Evolutionary conservation across 2,329 filamentous ascomycete species (phyloP).

Genomic region (Leptosphaerulina australis): DNA sequence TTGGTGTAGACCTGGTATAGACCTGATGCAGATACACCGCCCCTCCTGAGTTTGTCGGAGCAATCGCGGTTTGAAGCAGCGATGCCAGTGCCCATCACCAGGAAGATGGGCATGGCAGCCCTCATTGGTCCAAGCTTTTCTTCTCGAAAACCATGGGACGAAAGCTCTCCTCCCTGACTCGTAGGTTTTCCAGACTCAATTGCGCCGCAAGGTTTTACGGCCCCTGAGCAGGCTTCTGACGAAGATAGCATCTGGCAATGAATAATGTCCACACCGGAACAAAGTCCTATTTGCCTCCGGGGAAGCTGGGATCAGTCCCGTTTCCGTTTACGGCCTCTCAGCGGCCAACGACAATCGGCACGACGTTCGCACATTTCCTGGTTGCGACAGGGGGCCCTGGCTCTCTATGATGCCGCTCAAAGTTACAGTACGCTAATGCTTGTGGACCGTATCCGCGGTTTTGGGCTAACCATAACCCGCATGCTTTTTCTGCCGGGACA

Average conservation of each 20-base stretch:
- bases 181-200: slow-evolving; percentile 26
- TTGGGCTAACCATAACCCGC: slow-evolving; percentile 32
- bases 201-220: slow-evolving; percentile 18
- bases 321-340: slow-evolving; percentile 33
- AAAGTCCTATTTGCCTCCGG: slow-evolving; percentile 39
- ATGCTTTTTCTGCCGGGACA: slow-evolving; percentile 29
- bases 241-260: slow-evolving; percentile 12
- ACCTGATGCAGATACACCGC: slow-evolving; percentile 36
- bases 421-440: slow-evolving; percentile 25
- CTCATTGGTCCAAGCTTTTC: slow-evolving; percentile 30
- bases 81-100: slow-evolving; percentile 26
- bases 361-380: slow-evolving; percentile 34
- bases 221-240: slow-evolving; percentile 33
- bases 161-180: slow-evolving; percentile 36
- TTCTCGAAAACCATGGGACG: slow-evolving; percentile 38
- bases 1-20: background rate
- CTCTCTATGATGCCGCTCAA: slow-evolving; percentile 12
- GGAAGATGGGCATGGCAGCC: slow-evolving; percentile 21
- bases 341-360: slow-evolving; percentile 33
- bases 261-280: slow-evolving; percentile 26
- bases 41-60: slow-evolving; percentile 33
- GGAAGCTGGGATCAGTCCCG: slow-evolving; percentile 37
- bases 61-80: slow-evolving; percentile 36
- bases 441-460: slow-evolving; percentile 37
- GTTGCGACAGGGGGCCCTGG: slow-evolving; percentile 26